phyloP scores from a whole-genome alignment of 2,329 filamentous ascomycete species.

The Xylaria sp. region DNA sequence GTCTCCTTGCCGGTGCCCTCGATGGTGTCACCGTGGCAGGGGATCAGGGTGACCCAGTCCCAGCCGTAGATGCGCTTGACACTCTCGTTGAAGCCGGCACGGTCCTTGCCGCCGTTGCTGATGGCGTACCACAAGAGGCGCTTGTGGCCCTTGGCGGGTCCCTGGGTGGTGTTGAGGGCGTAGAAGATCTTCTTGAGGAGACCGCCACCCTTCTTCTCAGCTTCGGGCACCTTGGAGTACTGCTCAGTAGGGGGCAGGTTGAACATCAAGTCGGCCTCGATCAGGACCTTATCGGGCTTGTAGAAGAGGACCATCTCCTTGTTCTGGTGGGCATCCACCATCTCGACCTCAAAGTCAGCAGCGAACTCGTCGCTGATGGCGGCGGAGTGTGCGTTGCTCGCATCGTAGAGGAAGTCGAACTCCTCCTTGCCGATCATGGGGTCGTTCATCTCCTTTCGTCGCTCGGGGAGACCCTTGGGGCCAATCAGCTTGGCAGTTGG shows the following conservation, averaged over 20 bases:
- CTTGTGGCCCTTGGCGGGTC: constrained; percentile 78
- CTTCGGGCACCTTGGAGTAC: constrained; percentile 70
- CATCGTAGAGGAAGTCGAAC: constrained; percentile 75
- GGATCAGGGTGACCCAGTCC: constrained; percentile 87
- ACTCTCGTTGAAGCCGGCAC: constrained; percentile 75
- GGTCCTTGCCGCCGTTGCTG: constrained; percentile 64
- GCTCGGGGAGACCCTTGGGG: constrained; percentile 83
- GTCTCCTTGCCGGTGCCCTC: constrained; percentile 77
- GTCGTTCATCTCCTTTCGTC: constrained; percentile 72
- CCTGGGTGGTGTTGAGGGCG: constrained; percentile 68
- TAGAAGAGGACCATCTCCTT: constrained; percentile 90
- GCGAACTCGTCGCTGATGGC: constrained; percentile 82
- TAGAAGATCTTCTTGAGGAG: constrained; percentile 57
- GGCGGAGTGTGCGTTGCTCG: constrained; percentile 59
- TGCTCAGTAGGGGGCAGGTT: constrained; percentile 91
- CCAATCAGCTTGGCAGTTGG: constrained; percentile 83
- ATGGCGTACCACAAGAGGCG: constrained; percentile 83
- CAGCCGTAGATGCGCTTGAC: constrained; percentile 76
- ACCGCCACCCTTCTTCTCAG: constrained; percentile 51
- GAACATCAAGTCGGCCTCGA: constrained; percentile 91
- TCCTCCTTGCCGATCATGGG: constrained; percentile 63
- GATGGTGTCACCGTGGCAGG: constrained; percentile 93
- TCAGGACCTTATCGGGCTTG: constrained; percentile 79
- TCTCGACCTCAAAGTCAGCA: constrained; percentile 85
- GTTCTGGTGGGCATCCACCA: constrained; percentile 81